These are phyloP conservation scores for Phytophthora idaei DNA, from an alignment of 352 stramenopile species.

Conservation along the genomic window DNA sequence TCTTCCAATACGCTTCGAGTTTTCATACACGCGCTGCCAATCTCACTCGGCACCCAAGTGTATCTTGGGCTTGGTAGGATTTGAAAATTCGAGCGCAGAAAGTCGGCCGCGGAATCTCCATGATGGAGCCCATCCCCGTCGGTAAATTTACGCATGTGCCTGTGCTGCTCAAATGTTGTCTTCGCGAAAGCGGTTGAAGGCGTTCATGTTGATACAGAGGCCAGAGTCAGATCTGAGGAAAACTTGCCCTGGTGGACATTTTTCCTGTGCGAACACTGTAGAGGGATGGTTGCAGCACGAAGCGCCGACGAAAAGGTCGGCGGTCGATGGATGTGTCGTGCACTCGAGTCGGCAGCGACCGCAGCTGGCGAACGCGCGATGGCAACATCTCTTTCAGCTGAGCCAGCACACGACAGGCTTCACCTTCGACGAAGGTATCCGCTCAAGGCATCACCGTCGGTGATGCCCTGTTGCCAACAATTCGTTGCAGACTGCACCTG, in stretches of 20 bases:
- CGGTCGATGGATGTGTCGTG: conserved; percentile 26
- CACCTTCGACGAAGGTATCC: conserved; percentile 23
- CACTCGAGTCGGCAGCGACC: conserved; percentile 16
- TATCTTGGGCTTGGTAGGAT: conserved; percentile 29
- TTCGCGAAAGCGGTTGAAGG: not conserved
- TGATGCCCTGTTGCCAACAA: too few relatives aligned
- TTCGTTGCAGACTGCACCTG: not conserved
- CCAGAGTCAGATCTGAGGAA: not conserved
- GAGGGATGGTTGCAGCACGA: too few relatives aligned
- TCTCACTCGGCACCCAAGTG: conserved; percentile 10
- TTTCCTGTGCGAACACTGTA: not conserved
- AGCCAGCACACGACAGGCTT: conserved; percentile 33
- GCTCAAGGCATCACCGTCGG: not conserved
- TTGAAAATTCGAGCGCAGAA: conserved; percentile 19
- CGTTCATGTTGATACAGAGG: not conserved
- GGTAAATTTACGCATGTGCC: too few relatives aligned
- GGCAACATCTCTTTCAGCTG: conserved; percentile 21
- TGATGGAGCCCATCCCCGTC: not conserved
- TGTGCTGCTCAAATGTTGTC: conserved; percentile 1
- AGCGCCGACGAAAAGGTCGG: not conserved
- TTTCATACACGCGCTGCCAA: conserved; percentile 19
- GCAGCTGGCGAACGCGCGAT: not conserved
- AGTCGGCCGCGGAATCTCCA: conserved; percentile 8
- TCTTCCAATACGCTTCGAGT: conserved; percentile 14
- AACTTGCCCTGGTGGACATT: not conserved